Evolutionary conservation across 108 stramenopile genomes (phyloP).

Genomic region (Nannochloropsis salina): DNA sequence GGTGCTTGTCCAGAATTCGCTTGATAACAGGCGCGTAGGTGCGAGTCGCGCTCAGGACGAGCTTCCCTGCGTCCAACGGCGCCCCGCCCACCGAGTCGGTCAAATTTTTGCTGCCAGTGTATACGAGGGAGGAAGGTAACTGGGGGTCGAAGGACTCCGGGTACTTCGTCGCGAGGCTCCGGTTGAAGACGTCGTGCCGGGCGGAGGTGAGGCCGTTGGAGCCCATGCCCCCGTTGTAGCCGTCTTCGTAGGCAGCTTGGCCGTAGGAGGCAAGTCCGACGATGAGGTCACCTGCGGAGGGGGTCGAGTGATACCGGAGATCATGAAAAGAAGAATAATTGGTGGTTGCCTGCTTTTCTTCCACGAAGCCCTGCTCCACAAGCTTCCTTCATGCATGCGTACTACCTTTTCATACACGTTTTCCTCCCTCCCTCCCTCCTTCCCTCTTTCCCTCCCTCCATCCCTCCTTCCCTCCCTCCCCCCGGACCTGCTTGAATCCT

Average conservation of each 20-base stretch:
- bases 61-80: constrained; percentile 31
- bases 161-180: constrained; percentile 22
- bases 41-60: constrained; percentile 31
- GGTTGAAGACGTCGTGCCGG: constrained; percentile 36
- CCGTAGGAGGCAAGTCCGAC: constrained; percentile 34
- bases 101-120: constrained; percentile 25
- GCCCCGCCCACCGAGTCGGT: constrained; percentile 25
- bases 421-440: not conserved
- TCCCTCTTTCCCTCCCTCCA: not conserved
- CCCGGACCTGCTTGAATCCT: constrained; percentile 16
- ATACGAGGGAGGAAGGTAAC: constrained; percentile 23
- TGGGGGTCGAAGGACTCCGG: constrained; percentile 33
- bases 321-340: not conserved
- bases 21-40: constrained; percentile 36
- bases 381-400: no score
- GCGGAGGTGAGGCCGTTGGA: constrained; percentile 37
- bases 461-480: not conserved
- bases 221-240: constrained; percentile 39
- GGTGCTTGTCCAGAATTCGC: constrained; percentile 19
- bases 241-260: constrained; percentile 31
- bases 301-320: not conserved
- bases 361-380: not conserved
- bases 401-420: not conserved
- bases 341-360: not conserved
- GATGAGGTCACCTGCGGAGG: constrained; percentile 27